Percentiles rank a stretch among this genome's conserved stretches.
These are phyloP conservation scores for Exophiala phaeomuriformis DNA, from an alignment of 2,329 filamentous ascomycete genomes.

Conservation along the genomic window DNA sequence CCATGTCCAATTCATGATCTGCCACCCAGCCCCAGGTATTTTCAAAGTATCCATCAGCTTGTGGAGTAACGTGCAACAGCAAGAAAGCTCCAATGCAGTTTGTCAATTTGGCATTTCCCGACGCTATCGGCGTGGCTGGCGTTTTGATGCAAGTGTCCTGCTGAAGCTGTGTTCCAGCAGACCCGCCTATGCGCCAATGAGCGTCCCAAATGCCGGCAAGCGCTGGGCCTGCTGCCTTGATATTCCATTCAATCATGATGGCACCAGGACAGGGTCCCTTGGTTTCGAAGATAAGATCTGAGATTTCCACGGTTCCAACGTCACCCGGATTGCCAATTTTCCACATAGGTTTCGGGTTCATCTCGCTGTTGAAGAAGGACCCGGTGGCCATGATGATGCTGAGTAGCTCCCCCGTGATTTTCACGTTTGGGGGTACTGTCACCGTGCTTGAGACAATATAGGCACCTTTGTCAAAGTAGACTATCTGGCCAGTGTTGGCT, in stretches of 20 bases:
- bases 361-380: slow-evolving; percentile 28
- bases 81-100: slow-evolving; percentile 36
- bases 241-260: slow-evolving; percentile 35
- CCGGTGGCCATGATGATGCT: slow-evolving; percentile 32
- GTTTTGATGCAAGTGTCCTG: slow-evolving; percentile 30
- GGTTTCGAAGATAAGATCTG: slow-evolving; percentile 33
- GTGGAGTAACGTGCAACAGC: slow-evolving; percentile 57
- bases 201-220: slow-evolving; percentile 31
- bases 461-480: slow-evolving; percentile 69
- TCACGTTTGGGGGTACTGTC: slow-evolving; percentile 53
- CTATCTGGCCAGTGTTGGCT: slow-evolving; percentile 45
- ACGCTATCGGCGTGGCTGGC: slow-evolving; percentile 28
- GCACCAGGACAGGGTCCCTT: slow-evolving; percentile 33
- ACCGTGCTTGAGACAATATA: slow-evolving; percentile 65
- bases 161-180: slow-evolving; percentile 32
- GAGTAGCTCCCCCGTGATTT: slow-evolving; percentile 53
- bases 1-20: slow-evolving; percentile 31
- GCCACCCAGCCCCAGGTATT: slow-evolving; percentile 33
- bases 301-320: slow-evolving; percentile 33
- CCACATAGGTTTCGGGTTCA: slow-evolving; percentile 27
- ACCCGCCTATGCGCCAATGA: slow-evolving; percentile 37
- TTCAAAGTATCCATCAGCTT: slow-evolving; percentile 39
- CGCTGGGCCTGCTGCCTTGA: slow-evolving; percentile 29
- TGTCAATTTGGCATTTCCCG: slow-evolving; percentile 26
- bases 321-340: slow-evolving; percentile 31